Conservation (phyloP, 2,329 filamentous ascomycete genomes). For the Diaporthe longicolla region DNA sequence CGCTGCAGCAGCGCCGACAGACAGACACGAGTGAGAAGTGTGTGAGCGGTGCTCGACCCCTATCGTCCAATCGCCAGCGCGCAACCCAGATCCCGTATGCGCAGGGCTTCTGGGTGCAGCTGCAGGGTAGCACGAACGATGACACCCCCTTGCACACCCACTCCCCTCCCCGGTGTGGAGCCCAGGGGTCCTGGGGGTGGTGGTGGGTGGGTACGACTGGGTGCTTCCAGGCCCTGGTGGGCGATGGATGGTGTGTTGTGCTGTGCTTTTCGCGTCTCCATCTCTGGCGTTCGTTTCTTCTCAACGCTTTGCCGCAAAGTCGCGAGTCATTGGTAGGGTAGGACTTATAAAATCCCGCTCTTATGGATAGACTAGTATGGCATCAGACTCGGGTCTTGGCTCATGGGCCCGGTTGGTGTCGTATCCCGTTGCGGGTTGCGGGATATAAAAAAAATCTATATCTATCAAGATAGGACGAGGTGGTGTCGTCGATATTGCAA, state of each 20-base stretch:
- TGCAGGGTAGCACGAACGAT: conserved; percentile 20
- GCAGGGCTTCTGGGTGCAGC: conserved; percentile 25
- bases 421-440: conserved; percentile 18
- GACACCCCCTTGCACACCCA: not conserved
- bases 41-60: not conserved
- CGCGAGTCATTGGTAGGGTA: not conserved
- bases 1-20: conserved; percentile 14
- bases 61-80: conserved; percentile 27
- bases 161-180: not conserved
- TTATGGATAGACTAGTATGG: too few relatives aligned
- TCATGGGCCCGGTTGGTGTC: not conserved
- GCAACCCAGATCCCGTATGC: conserved; percentile 13
- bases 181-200: not conserved
- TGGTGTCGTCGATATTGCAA: conserved; percentile 32
- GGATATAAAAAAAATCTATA: not conserved
- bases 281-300: not conserved
- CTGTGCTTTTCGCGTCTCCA: not conserved
- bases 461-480: not conserved
- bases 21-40: conserved; percentile 16
- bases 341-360: not conserved
- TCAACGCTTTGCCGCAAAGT: too few relatives aligned
- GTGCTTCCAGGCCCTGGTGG: not conserved
- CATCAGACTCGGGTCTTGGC: conserved; percentile 1
- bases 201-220: too few relatives aligned
- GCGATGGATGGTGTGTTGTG: too few relatives aligned